phyloP scores from a whole-genome alignment of 805 yeast species.

The Starmerella stigmatis region DNA sequence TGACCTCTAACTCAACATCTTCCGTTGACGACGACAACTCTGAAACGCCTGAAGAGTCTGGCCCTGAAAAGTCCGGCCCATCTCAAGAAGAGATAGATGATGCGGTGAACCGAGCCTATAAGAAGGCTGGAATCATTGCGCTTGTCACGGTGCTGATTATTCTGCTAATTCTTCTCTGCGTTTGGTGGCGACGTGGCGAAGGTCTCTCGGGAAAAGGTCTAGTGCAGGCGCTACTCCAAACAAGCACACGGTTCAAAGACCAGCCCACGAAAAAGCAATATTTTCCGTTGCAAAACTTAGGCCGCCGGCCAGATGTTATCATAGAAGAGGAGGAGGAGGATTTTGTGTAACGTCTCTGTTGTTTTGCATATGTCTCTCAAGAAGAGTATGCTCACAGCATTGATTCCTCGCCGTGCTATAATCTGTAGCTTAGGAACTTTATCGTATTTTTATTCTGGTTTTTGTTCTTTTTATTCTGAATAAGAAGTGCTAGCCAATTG shows the following conservation, averaged over 20 bases:
- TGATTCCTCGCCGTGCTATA: too few relatives aligned
- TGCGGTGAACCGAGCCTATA: slow-evolving; percentile 32
- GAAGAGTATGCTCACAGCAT: too few relatives aligned
- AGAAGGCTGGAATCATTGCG: slow-evolving; percentile 32
- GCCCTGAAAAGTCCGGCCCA: neutral
- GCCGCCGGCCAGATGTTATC: slow-evolving; percentile 21
- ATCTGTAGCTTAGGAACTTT: too few relatives aligned
- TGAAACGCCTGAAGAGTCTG: neutral
- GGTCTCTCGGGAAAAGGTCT: slow-evolving; percentile 18
- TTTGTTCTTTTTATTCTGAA: too few relatives aligned
- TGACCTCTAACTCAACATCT: neutral
- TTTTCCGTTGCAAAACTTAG: slow-evolving; percentile 17
- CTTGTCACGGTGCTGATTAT: slow-evolving; percentile 30
- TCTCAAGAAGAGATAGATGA: slow-evolving; percentile 19
- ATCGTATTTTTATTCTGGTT: too few relatives aligned
- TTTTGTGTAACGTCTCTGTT: neutral
- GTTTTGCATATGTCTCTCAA: too few relatives aligned
- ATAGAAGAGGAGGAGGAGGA: slow-evolving; percentile 24
- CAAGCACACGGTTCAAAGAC: slow-evolving; percentile 6
- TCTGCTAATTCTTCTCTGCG: slow-evolving; percentile 15
- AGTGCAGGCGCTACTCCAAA: slow-evolving; percentile 21
- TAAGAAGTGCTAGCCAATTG: too few relatives aligned
- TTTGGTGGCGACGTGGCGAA: slow-evolving; percentile 22
- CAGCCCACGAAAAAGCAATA: slow-evolving; percentile 12
- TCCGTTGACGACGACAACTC: neutral